Evolutionary conservation across 768 basidiomycete genomes (phyloP).

Genomic region (Naganishia vishniacii): DNA sequence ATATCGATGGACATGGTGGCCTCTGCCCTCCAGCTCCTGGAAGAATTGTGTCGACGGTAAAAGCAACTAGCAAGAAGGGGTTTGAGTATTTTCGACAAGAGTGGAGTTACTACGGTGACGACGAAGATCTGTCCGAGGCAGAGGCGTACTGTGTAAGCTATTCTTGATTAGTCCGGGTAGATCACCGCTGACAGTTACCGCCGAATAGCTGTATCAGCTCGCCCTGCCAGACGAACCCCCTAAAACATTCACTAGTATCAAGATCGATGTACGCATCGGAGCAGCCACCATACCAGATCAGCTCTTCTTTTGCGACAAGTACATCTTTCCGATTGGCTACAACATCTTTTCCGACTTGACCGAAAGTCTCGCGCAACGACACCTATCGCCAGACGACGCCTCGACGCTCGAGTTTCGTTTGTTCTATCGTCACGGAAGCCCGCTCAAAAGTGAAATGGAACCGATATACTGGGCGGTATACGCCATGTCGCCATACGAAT

Average conservation of each 20-base stretch:
- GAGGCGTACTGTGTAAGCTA: conserved; percentile 13
- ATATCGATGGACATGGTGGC: neutral
- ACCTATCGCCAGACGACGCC: neutral
- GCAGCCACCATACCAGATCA: neutral
- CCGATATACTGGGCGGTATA: neutral
- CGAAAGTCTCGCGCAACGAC: neutral
- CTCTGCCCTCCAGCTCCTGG: neutral
- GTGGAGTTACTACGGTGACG: conserved; percentile 18
- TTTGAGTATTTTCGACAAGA: neutral
- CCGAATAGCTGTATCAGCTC: neutral
- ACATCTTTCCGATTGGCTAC: neutral
- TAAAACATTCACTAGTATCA: neutral
- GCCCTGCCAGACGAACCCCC: neutral
- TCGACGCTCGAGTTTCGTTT: conserved; percentile 14
- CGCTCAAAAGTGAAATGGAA: neutral
- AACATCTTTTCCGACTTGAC: conserved; percentile 12
- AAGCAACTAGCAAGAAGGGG: neutral
- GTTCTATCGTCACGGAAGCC: conserved; percentile 8
- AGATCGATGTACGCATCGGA: conserved; percentile 2
- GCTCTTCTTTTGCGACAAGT: neutral
- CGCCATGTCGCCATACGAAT: neutral
- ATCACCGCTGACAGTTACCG: neutral
- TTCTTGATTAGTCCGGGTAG: too few species aligned
- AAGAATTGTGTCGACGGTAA: neutral
- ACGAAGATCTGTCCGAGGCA: conserved; percentile 1